Base-by-base conservation (phyloP, 768 basidiomycete genomes). In the Suillus sp. region DNA sequence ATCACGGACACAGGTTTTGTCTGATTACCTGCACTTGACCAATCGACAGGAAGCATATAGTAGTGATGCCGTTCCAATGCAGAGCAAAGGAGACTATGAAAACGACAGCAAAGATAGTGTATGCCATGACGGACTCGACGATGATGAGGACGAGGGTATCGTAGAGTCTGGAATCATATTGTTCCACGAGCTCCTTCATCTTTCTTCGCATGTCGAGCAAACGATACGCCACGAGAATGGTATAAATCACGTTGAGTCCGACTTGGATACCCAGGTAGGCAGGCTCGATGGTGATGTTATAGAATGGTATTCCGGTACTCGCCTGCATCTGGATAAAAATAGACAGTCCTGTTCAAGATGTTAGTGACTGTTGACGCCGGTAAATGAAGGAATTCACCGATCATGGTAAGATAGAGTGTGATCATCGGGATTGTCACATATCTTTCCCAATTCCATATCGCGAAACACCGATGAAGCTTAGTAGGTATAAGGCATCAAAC, bases 31-130 rank as follows among this genome's bases (percentile, higher is more conserved):
- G 68, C 16, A 67, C 61, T 45, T 68, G 71, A 5, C 68, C 68
- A 16, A 76, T 54, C 14, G 68, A 35, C n/a, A 67, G 68, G 11
- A 77, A 63, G 37, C 74, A 61, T 7, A 74, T 34, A 60, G 75
- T 75, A 38, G 68, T 66, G 4, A 73, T 32, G 22, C 30, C 50
- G 20, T 66, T 57, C 4, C 45, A 60, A 35, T 66, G 53, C 4
- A 60, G 32, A 13, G 64, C 67, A 60, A 68, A 76, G 5, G 66
- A 47, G 22, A 74, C 64, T 34, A 77, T 37, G 64, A 77, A 75
- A 11, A 74, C 42, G 16, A 75, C 35, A 1, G 65, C 66, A 42
- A 67, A 62, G 25, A 67, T 54, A 2, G 70, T 61, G 45, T 73
- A 74, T 9, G 71, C 48, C 42, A 43, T 43, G 42, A 20, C 42